phyloP scores from a whole-genome alignment of 202 grass and related monocot species.

The Bolboschoenoplectus hybrid region DNA sequence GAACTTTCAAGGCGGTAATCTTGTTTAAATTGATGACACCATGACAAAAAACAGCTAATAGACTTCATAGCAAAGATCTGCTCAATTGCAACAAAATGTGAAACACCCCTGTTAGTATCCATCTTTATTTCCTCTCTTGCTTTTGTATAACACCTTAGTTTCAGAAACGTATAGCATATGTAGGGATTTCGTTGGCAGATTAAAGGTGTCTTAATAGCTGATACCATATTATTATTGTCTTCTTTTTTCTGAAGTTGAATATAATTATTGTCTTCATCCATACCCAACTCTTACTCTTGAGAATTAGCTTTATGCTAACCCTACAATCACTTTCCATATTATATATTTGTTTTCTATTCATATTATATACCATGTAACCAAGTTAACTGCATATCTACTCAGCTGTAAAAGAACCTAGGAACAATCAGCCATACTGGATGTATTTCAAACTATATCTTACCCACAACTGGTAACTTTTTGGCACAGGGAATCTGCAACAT shows the following conservation, averaged over 20 bases:
- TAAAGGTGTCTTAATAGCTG: background rate
- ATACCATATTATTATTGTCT: background rate
- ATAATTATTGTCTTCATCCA: background rate
- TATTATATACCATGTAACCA: background rate
- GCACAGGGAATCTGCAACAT: background rate
- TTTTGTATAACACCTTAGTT: background rate
- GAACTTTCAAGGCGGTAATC: conserved; percentile 50
- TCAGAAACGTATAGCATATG: background rate
- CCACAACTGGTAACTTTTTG: background rate
- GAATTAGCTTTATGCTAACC: too few species aligned
- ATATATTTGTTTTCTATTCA: background rate
- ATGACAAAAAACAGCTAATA: conserved; percentile 63
- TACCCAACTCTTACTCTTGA: background rate
- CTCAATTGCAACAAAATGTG: conserved; percentile 43
- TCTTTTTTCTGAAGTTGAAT: too few species aligned
- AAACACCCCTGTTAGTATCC: background rate
- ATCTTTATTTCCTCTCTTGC: background rate
- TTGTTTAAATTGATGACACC: conserved; percentile 58
- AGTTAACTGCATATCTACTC: background rate
- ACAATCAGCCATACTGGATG: background rate
- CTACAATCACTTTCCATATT: too few species aligned
- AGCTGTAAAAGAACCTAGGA: background rate
- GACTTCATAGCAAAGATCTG: conserved; percentile 81
- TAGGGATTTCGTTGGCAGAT: background rate
- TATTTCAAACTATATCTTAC: background rate